A percentile compares a stretch with the other conserved stretches of the same genome.
Conservation (phyloP, 2,329 filamentous ascomycete genomes). For the Fusarium algeriense region DNA sequence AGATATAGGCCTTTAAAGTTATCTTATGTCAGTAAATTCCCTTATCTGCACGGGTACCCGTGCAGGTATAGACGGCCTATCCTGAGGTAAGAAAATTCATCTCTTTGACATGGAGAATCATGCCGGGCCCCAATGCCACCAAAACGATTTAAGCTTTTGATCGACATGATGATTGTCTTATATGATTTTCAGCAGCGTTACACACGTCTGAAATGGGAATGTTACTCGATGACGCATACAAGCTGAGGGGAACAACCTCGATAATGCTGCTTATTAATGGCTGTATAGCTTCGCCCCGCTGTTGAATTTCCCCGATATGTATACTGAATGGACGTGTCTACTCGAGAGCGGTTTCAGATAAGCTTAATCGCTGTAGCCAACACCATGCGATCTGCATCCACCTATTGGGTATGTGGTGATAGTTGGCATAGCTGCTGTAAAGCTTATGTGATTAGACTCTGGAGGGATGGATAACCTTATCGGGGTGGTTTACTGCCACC, state of each 20-base stretch:
- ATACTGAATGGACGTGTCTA: not conserved
- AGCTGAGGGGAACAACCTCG: not conserved
- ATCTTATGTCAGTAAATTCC: no score
- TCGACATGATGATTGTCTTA: not conserved
- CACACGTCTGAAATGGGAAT: not conserved
- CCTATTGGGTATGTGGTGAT: not conserved
- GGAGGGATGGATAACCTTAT: not conserved
- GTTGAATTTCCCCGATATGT: not conserved
- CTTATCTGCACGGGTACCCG: no score
- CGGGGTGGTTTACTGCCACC: not conserved
- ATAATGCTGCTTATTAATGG: not conserved
- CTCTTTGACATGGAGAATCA: not conserved
- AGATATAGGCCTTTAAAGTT: no score
- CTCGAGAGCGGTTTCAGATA: not conserved
- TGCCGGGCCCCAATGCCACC: not conserved
- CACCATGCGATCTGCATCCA: not conserved
- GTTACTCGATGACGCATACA: not conserved
- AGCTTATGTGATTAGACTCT: not conserved
- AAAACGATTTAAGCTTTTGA: not conserved
- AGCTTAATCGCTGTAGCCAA: conserved; percentile 1
- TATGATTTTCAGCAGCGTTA: not conserved
- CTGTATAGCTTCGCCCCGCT: not conserved
- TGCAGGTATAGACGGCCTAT: no score
- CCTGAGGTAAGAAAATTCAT: not conserved
- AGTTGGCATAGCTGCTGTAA: not conserved